Base-by-base conservation (phyloP, 768 basidiomycete species). In the Naganishia friedmannii region DNA sequence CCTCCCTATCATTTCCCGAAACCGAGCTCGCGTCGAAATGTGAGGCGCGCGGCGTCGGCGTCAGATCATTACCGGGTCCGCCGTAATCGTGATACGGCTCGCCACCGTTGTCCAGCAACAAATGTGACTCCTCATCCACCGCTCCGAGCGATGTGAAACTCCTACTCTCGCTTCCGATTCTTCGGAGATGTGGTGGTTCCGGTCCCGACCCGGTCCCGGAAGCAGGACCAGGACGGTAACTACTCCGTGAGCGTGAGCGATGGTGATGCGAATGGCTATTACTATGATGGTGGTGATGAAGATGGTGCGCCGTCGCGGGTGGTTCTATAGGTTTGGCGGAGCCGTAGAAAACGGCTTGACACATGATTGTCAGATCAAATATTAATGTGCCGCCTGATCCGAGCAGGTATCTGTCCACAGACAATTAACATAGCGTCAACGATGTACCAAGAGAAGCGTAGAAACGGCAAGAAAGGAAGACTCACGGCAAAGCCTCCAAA, bases 311-410 rank as follows among this genome's bases (percentile, higher is more conserved):
- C n/a, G 32, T n/a, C 15, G 37, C 4, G 12, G 53, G 53, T 28
- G 45, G 56, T 46, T 69, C 68, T 6, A 68, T n/a, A 2, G 79
- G 78, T 19, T 76, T 76, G 1, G 78, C 66, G 1, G 77, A 78
- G 23, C 79, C 78, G 80, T 98, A 98, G 26, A 93, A 82, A 75
- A 89, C 85, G 26, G 88, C 88, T 81, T 99, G 96, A 12, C 85
- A 79, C 66, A 98, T 88, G 77, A 99, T 97, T 6, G 90, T 90
- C 37, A 97, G 82, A 79, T 99, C 96, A 79, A 97, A 98, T 73
- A 92, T 81, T 21, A 98, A 86, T 0, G 95, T 97, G 1, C 96
- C 96, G 48, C 87, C 93, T 69, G 91, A 93, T 39, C 95, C 95
- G 1, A 98, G 83, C 0, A 98, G 84, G 77, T 93, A 97, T 60